Evolutionary conservation across 1,284 basidiomycete genomes (phyloP).

Genomic region (Flammula alnicola): DNA sequence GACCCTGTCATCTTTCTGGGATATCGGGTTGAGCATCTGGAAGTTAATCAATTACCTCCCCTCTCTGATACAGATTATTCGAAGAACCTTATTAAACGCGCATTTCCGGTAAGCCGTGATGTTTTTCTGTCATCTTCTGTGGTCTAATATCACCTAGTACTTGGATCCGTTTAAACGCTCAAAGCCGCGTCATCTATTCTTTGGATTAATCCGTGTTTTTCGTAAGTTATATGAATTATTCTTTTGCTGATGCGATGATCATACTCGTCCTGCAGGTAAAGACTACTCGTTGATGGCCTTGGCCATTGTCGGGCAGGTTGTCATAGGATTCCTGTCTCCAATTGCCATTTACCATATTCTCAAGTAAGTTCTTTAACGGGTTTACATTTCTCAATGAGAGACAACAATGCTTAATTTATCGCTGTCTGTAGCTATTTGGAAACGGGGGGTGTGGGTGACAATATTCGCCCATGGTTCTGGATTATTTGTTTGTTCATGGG

Average conservation of each 20-base stretch:
- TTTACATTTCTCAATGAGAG: background rate
- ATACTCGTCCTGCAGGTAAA: slow-evolving; percentile 5
- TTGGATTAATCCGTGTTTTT: slow-evolving; percentile 18
- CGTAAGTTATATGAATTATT: slow-evolving; percentile 1
- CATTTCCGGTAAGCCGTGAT: slow-evolving; percentile 13
- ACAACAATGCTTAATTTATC: background rate
- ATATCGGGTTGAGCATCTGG: slow-evolving; percentile 43
- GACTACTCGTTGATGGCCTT: slow-evolving; percentile 18
- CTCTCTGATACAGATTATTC: slow-evolving; percentile 59
- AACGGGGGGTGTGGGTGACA: slow-evolving; percentile 8
- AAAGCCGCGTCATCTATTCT: slow-evolving; percentile 21
- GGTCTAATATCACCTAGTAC: slow-evolving; percentile 30
- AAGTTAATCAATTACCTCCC: slow-evolving; percentile 51
- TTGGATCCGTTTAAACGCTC: slow-evolving; percentile 38
- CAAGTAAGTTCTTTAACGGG: background rate
- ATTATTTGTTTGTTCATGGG: slow-evolving; percentile 39
- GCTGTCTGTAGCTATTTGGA: slow-evolving; percentile 28
- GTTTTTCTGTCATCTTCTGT: background rate
- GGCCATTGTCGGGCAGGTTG: slow-evolving; percentile 3
- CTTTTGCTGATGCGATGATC: slow-evolving; percentile 9
- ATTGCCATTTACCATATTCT: slow-evolving; percentile 11
- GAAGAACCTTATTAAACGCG: slow-evolving; percentile 30
- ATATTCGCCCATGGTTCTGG: slow-evolving; percentile 52
- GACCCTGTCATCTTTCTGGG: slow-evolving; percentile 52
- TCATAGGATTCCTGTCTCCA: slow-evolving; percentile 11